Conservation (phyloP, 1,139 yeast genomes). For the Pneumocystis carinii region DNA sequence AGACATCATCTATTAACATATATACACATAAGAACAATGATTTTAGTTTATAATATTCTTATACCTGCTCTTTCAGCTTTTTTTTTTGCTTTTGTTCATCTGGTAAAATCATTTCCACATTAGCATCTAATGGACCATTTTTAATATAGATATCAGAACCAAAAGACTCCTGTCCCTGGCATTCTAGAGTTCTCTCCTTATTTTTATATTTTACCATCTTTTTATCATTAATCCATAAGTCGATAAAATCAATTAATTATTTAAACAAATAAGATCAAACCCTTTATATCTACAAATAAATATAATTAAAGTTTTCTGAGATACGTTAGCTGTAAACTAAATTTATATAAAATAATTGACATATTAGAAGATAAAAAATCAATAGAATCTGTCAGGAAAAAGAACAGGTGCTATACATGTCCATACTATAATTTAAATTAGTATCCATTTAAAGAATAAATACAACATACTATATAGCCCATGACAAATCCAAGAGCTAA, state of each 20-base stretch:
- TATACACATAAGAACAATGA: background rate
- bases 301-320: background rate
- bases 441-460: background rate
- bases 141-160: conserved; percentile 1
- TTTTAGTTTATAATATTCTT: conserved; percentile 42
- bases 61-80: conserved; percentile 50
- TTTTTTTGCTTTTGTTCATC: conserved; percentile 38
- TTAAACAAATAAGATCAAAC: no score
- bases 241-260: no score
- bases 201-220: background rate
- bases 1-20: background rate
- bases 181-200: background rate
- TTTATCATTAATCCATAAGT: background rate
- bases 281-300: no score
- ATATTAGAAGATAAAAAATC: background rate
- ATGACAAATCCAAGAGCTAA: conserved; percentile 87
- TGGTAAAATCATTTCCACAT: conserved; percentile 45
- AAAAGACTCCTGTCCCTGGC: background rate
- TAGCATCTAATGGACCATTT: conserved; percentile 31
- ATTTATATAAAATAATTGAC: background rate
- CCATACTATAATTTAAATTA: conserved; percentile 36
- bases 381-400: conserved; percentile 68
- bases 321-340: background rate
- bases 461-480: conserved; percentile 37
- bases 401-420: conserved; percentile 77